Base-by-base conservation (phyloP, 805 yeast genomes). In the Yamadazyma olivae region DNA sequence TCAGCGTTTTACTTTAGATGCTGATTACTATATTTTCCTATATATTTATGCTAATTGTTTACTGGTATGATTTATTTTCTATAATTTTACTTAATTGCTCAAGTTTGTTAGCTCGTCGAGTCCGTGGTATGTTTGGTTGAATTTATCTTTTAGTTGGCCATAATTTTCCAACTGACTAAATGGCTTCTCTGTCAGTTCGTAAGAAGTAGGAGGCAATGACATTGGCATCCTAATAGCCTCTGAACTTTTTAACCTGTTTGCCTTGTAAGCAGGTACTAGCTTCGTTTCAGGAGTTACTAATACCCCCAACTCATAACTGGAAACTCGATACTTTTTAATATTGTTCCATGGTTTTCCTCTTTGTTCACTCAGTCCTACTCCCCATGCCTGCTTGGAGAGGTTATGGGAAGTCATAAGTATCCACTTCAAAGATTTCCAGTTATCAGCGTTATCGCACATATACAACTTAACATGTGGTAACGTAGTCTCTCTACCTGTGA, bases 301-400 rank as follows among this genome's bases (percentile, higher is more conserved):
- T 10, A 67, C 66, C 5, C 71, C 61, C 20, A 67, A 44, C 40
- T 67, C 73, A 41, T 58, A 67, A 43, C 71, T 67, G 3, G 62
- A 40, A 1, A 67, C 53, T 6, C 53, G 51, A 39, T 54, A 64
- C 14, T 40, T 39, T 3, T 26, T 22, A 3, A 61, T 44, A 35
- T 53, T 50, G 1, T 24, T 28, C 28, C 21, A 39, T 33, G 17
- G 35, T 36, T 27, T 30, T 51, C 23, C 35, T 9, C 5, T 13
- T 32, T 3, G 8, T 24, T 26, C n/a, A 12, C 16, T 21, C n/a
- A 22, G 27, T 13, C 33, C 43, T 14, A 30, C 43, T 60, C 95
- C 95, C 95, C 95, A 87, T 1, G 95, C 95, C 41, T 77, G 83
- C 36, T 75, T 75, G 21, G 90, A 81, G 27, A 85, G 50, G 50